phyloP scores from a whole-genome alignment of 2,329 filamentous ascomycete species.

The Helminthosporium solani region DNA sequence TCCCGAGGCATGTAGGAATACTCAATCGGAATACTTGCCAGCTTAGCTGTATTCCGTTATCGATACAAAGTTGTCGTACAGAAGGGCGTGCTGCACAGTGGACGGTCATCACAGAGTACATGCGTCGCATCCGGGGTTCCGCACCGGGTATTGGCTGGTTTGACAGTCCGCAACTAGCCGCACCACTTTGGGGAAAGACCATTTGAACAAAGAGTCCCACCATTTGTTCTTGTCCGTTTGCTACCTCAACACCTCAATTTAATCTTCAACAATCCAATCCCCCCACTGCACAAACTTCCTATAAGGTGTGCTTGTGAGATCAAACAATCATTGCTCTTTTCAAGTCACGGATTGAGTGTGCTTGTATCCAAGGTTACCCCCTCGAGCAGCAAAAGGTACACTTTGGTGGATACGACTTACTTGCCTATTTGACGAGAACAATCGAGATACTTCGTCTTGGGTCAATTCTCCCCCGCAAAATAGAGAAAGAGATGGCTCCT shows the following conservation, averaged over 20 bases:
- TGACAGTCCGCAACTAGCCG: constrained; percentile 39
- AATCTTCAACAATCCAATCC: too few species aligned
- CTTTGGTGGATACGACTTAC: neutral
- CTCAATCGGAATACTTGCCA: too few species aligned
- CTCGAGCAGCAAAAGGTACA: neutral
- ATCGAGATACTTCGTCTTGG: neutral
- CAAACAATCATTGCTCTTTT: neutral
- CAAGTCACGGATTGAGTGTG: neutral
- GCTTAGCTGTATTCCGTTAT: too few species aligned
- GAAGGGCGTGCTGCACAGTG: constrained; percentile 13
- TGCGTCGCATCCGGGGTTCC: constrained; percentile 10
- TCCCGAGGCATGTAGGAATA: too few species aligned
- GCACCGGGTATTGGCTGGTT: constrained; percentile 19
- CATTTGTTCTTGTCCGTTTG: neutral
- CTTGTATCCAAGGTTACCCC: neutral
- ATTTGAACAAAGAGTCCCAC: constrained; percentile 1
- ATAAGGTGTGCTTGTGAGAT: neutral
- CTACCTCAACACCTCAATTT: neutral
- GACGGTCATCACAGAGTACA: too few species aligned
- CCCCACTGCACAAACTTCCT: neutral
- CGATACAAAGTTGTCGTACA: neutral
- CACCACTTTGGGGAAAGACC: constrained; percentile 18
- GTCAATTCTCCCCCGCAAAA: neutral
- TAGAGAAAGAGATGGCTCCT: constrained; percentile 26
- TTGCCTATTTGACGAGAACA: neutral